Evolutionary conservation across 345 rosid genomes (phyloP), one percentile per base, ranked within the genome.

Genomic region (Hypericum perforatum): DNA sequence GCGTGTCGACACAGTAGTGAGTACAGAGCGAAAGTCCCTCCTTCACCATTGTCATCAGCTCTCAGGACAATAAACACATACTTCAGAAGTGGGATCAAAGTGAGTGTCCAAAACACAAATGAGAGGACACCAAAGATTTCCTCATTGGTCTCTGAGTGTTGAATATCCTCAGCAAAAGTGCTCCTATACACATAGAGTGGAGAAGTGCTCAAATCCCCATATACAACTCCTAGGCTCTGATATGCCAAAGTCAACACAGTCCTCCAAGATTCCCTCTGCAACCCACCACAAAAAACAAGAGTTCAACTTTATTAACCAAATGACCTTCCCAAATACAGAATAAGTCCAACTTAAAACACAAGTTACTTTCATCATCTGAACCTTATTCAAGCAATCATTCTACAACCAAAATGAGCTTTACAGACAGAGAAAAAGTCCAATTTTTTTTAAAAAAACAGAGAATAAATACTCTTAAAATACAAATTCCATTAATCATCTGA

Each of bases 41-140:
- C 79, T 52, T 74, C 79, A 6, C 79, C 79, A 48, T 74, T 74
- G 49, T 74, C 79, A 44, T 74, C 68, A 37, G 76, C 79, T 62
- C 76, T 58, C 22, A 74, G 71, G 50, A 74, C 79, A 39, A 74
- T 64, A 54, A 74, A 70, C 37, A 74, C 75, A 43, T 74, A 74
- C 50, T 74, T 74, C 9, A 70, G 8, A 3, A 74, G 64, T 3
- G 79, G 73, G 13, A 70, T 57, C 9, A 74, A 47, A 11, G 76
- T 74, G 32, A 70, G 59, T 10, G 79, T 74, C 75, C 79, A 74
- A 52, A 74, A 74, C 3, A 74, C 68, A 42, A 74, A 70, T 44
- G 76, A 74, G 40, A 74, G 51, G 50, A 74, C 75, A 14, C 79
- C 79, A 37, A 41, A 74, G 41, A 74, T 74, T 60, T 74, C 76